These are phyloP conservation scores for Rhodamnia rubescens DNA, from an alignment of 345 rosid species.

Conservation along the genomic window DNA sequence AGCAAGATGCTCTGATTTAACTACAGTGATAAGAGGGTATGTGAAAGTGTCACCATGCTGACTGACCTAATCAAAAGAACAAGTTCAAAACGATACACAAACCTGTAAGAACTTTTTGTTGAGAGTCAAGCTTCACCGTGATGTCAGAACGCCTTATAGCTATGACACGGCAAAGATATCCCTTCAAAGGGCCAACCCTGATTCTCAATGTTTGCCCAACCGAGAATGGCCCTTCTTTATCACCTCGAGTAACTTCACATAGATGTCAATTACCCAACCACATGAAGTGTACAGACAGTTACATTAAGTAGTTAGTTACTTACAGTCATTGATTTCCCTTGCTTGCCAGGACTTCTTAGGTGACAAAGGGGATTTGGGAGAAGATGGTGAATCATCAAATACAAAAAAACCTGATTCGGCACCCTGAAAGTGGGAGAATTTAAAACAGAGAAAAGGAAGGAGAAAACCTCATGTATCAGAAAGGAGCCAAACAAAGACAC, in stretches of 20 bases:
- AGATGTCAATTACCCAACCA: constrained; percentile 7
- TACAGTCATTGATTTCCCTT: constrained; percentile 48
- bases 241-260: constrained; percentile 62
- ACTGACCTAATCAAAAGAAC: neutral
- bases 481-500: neutral
- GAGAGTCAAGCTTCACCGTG: constrained; percentile 90
- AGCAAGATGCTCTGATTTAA: constrained; percentile 78
- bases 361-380: constrained; percentile 76
- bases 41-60: neutral
- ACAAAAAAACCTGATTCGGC: constrained; percentile 34
- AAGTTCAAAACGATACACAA: constrained; percentile 2
- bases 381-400: constrained; percentile 51
- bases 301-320: constrained; percentile 11
- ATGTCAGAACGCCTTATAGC: constrained; percentile 66
- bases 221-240: constrained; percentile 53
- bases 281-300: neutral
- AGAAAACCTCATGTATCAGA: neutral
- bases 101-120: constrained; percentile 83
- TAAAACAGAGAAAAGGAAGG: constrained; percentile 2
- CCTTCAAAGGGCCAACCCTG: constrained; percentile 85
- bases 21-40: constrained; percentile 28
- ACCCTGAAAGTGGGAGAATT: constrained; percentile 28
- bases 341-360: constrained; percentile 56
- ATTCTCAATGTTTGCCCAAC: constrained; percentile 91
- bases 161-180: constrained; percentile 84